phyloP scores from a whole-genome alignment of 345 rosid species.

The Nasturtium officinale region DNA sequence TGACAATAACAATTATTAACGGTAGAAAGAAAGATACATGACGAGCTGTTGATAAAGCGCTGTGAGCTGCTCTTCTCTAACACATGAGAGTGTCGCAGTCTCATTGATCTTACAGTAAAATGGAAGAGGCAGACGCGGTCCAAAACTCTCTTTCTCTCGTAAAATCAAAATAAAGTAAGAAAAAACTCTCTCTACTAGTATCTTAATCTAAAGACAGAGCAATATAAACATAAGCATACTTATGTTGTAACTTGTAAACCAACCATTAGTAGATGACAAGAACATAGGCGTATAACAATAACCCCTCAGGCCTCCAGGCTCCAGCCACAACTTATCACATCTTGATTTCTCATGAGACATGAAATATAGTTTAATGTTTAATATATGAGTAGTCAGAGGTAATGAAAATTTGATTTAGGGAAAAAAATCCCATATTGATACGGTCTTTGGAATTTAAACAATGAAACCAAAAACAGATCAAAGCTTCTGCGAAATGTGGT shows the following conservation, averaged over 20 bases:
- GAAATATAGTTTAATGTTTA: not conserved
- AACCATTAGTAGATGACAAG: not conserved
- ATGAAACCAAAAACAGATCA: not conserved
- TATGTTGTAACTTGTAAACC: too few relatives aligned
- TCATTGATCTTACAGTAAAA: too few relatives aligned
- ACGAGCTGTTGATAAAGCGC: too few relatives aligned
- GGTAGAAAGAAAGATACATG: not conserved
- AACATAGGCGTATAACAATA: not conserved
- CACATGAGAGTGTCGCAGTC: too few relatives aligned
- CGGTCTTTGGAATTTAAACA: constrained; percentile 1
- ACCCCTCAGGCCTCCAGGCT: not conserved
- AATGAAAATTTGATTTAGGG: not conserved
- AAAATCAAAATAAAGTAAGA: not conserved
- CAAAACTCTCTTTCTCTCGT: not conserved
- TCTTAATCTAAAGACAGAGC: too few relatives aligned
- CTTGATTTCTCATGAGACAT: not conserved
- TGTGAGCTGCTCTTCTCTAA: not conserved
- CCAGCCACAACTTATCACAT: not conserved
- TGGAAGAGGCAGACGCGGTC: too few relatives aligned
- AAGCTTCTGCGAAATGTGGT: not conserved
- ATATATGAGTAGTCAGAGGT: not conserved
- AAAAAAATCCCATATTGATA: not conserved
- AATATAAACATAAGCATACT: not conserved
- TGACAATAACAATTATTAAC: not conserved
- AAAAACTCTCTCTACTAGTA: too few relatives aligned